Percentiles rank a stretch among this genome's conserved stretches.
phyloP scores from a whole-genome alignment of 2,329 filamentous ascomycete species.

The Xylariaceae sp. region DNA sequence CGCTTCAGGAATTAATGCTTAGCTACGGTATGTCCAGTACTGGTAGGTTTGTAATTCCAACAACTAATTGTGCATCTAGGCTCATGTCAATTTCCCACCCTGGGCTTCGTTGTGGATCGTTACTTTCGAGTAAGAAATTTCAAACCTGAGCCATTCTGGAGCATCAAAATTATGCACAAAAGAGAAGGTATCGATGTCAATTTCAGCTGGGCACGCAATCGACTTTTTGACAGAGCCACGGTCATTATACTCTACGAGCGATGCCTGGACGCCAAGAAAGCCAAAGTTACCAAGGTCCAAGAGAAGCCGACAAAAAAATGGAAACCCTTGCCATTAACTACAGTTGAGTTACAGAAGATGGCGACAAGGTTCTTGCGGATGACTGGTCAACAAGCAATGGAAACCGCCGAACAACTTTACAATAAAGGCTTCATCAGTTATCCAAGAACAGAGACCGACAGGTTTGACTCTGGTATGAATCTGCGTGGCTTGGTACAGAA shows the following conservation, averaged over 20 bases:
- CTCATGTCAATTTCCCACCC: conserved; percentile 93
- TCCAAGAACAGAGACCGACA: conserved; percentile 93
- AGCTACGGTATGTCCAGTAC: conserved; percentile 67
- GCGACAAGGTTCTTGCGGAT: conserved; percentile 86
- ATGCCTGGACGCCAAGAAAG: conserved; percentile 72
- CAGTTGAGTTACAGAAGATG: conserved; percentile 94
- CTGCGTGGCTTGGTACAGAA: conserved; percentile 77
- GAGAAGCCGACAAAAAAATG: conserved; percentile 92
- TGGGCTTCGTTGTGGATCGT: conserved; percentile 94
- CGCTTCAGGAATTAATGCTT: conserved; percentile 63
- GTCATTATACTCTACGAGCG: conserved; percentile 81
- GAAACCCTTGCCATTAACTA: conserved; percentile 90
- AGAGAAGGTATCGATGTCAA: conserved; percentile 76
- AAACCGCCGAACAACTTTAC: conserved; percentile 80
- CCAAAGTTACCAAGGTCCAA: conserved; percentile 79
- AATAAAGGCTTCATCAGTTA: conserved; percentile 97
- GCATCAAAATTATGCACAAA: conserved; percentile 77
- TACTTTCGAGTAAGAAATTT: conserved; percentile 95
- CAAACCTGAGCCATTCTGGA: conserved; percentile 88
- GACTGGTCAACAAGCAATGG: conserved; percentile 89
- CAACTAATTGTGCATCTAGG: conserved; percentile 42
- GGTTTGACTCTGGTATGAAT: conserved; percentile 89
- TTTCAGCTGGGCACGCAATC: conserved; percentile 79
- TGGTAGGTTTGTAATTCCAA: conserved; percentile 13
- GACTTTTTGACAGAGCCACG: conserved; percentile 83